phyloP scores from a whole-genome alignment of 2,329 filamentous ascomycete species.

The Diplodia scrobiculata region DNA sequence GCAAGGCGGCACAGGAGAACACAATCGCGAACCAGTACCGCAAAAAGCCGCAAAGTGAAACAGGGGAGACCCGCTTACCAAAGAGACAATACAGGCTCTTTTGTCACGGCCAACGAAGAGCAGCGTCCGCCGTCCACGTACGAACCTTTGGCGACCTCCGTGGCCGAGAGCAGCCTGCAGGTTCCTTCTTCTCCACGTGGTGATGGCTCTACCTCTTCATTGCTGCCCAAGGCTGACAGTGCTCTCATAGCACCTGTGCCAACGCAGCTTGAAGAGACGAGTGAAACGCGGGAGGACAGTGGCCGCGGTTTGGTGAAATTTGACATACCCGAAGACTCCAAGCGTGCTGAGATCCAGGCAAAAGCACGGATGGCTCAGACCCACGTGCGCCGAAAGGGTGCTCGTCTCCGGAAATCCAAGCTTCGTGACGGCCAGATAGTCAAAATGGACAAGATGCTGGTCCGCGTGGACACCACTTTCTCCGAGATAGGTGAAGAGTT shows the following conservation, averaged over 20 bases:
- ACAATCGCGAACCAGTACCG: not conserved
- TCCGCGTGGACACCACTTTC: slow-evolving; percentile 59
- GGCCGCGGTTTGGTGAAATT: slow-evolving; percentile 48
- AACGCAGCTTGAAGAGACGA: not conserved
- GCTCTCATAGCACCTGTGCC: not conserved
- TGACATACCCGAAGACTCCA: slow-evolving; percentile 47
- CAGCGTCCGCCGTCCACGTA: not conserved
- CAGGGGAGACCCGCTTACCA: not conserved
- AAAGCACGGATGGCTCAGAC: slow-evolving; percentile 47
- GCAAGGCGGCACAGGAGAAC: not conserved
- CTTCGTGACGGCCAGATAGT: slow-evolving; percentile 62
- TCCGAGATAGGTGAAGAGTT: slow-evolving; percentile 61
- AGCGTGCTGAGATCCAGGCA: slow-evolving; percentile 43
- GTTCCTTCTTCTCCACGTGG: slow-evolving; percentile 36
- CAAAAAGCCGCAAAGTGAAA: not conserved
- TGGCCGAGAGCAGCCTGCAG: slow-evolving; percentile 24
- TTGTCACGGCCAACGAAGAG: slow-evolving; percentile 21
- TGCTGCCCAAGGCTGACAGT: slow-evolving; percentile 43
- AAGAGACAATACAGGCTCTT: slow-evolving; percentile 21
- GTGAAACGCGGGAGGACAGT: not conserved
- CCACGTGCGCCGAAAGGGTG: slow-evolving; percentile 41
- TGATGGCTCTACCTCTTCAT: slow-evolving; percentile 42
- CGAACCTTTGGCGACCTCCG: slow-evolving; percentile 1
- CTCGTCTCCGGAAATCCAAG: slow-evolving; percentile 45
- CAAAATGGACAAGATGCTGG: slow-evolving; percentile 69